phyloP scores from a whole-genome alignment of 306 rosid genomes.

The Castanea mollissima region DNA sequence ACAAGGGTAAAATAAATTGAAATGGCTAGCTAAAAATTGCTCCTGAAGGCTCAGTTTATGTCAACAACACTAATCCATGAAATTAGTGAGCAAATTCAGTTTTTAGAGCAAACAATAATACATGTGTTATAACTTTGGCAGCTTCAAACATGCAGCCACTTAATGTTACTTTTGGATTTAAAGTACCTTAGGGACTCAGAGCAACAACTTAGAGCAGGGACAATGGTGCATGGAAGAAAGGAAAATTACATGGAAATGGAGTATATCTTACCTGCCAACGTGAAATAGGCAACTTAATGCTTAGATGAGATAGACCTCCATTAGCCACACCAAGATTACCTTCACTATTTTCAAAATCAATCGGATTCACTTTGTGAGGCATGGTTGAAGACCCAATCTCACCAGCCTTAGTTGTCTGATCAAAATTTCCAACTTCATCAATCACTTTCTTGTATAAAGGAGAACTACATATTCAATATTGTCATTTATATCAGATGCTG shows the following conservation, averaged over 20 bases:
- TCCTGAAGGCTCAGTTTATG: neutral
- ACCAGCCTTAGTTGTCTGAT: constrained; percentile 55
- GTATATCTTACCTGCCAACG: constrained; percentile 72
- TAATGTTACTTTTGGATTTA: constrained; percentile 8
- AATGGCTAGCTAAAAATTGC: neutral
- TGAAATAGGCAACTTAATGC: constrained; percentile 83
- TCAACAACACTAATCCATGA: no score
- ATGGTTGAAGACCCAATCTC: constrained; percentile 90
- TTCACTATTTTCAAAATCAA: constrained; percentile 95
- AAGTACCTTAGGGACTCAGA: constrained; percentile 1
- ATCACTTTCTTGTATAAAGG: neutral
- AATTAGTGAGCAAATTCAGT: neutral
- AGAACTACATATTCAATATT: neutral
- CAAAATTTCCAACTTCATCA: neutral
- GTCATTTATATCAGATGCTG: constrained; percentile 13
- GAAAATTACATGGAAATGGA: constrained; percentile 8
- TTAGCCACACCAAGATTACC: constrained; percentile 89
- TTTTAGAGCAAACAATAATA: neutral
- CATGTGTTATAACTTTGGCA: neutral
- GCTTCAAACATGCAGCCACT: neutral
- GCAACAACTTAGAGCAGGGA: neutral
- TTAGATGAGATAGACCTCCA: constrained; percentile 65
- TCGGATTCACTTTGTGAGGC: constrained; percentile 98
- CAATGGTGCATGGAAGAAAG: neutral
- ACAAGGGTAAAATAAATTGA: constrained; percentile 4